Evolutionary conservation across 1,139 yeast species (phyloP).

Genomic region (Kodamaea anthophila): DNA sequence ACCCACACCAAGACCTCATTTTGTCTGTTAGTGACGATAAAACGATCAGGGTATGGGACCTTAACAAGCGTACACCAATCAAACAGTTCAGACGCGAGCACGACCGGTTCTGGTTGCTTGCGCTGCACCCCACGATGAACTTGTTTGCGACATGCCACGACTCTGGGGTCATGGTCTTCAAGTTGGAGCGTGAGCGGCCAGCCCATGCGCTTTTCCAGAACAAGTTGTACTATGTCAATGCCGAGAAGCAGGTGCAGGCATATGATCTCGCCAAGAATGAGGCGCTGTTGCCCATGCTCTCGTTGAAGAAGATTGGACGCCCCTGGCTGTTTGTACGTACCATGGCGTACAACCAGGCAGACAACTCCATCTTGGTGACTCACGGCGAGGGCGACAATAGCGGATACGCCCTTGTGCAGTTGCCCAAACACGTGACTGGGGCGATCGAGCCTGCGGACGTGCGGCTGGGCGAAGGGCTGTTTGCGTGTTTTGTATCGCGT

Average conservation of each 20-base stretch:
- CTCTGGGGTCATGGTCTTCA: slow-evolving; percentile 96
- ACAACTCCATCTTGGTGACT: slow-evolving; percentile 78
- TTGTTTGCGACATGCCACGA: slow-evolving; percentile 97
- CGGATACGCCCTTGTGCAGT: slow-evolving; percentile 64
- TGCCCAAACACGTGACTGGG: slow-evolving; percentile 87
- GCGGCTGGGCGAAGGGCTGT: slow-evolving; percentile 74
- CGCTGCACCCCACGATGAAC: slow-evolving; percentile 84
- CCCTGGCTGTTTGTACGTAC: slow-evolving; percentile 83
- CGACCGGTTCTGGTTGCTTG: slow-evolving; percentile 92
- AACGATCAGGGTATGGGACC: slow-evolving; percentile 96
- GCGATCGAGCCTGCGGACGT: slow-evolving; percentile 84
- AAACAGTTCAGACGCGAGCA: slow-evolving; percentile 92
- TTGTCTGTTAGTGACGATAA: slow-evolving; percentile 94
- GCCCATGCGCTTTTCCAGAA: slow-evolving; percentile 72
- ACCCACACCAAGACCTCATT: slow-evolving; percentile 88
- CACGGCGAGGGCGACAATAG: slow-evolving; percentile 62
- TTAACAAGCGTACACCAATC: slow-evolving; percentile 87
- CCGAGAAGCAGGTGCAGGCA: slow-evolving; percentile 79
- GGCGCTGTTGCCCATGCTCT: slow-evolving; percentile 70
- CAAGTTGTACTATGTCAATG: slow-evolving; percentile 67
- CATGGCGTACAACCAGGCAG: slow-evolving; percentile 87
- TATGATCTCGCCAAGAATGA: slow-evolving; percentile 61
- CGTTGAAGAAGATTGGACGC: slow-evolving; percentile 78
- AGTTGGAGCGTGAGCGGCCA: slow-evolving; percentile 95
- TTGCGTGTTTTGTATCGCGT: slow-evolving; percentile 88